A percentile compares a stretch with the other conserved stretches of the same genome.
These are phyloP conservation scores for Gaeumannomyces tritici DNA, from an alignment of 2,329 filamentous ascomycete species.

Conservation along the genomic window DNA sequence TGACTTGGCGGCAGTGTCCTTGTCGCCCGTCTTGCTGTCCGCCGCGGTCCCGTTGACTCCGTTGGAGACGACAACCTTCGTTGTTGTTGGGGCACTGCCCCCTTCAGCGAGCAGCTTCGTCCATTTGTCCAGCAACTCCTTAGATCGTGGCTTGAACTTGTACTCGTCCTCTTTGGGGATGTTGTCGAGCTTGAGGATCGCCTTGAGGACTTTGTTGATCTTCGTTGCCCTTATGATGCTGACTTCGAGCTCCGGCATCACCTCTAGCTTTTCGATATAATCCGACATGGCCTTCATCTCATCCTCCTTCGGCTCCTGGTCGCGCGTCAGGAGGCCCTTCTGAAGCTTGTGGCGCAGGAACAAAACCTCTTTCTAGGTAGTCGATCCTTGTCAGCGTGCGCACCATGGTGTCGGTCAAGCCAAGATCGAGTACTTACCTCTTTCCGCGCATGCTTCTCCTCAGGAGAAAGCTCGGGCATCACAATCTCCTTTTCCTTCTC, in stretches of 20 bases:
- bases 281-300: constrained; percentile 74
- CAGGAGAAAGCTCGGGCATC: constrained; percentile 46
- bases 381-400: neutral
- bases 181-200: constrained; percentile 74
- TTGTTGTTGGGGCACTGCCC: constrained; percentile 24
- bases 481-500: constrained; percentile 30
- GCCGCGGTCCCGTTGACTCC: constrained; percentile 38
- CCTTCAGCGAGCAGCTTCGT: constrained; percentile 67
- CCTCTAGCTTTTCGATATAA: constrained; percentile 73
- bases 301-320: constrained; percentile 75
- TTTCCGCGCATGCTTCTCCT: constrained; percentile 50
- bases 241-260: constrained; percentile 69
- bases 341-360: constrained; percentile 93
- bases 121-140: constrained; percentile 78
- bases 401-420: neutral
- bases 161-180: constrained; percentile 88
- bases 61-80: constrained; percentile 28
- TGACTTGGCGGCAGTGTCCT: constrained; percentile 20
- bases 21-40: constrained; percentile 24
- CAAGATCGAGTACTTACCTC: constrained; percentile 32
- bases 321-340: constrained; percentile 80
- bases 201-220: constrained; percentile 97
- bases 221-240: constrained; percentile 85
- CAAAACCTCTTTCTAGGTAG: constrained; percentile 61
- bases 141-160: constrained; percentile 77